phyloP scores from a whole-genome alignment of 345 rosid species.

The Aurinia saxatilis region DNA sequence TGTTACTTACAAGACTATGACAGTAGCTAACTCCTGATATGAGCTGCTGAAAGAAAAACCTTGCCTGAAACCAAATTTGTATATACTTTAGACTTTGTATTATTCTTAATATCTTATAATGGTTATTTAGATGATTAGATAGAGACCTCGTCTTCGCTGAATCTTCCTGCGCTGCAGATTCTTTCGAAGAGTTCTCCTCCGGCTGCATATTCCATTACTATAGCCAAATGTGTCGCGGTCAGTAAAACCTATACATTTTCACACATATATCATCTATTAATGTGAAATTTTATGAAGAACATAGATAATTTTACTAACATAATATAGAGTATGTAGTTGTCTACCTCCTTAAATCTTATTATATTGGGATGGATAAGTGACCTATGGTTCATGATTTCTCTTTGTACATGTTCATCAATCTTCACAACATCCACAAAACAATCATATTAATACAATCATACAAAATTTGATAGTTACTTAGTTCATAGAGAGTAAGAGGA shows the following conservation, averaged over 20 bases:
- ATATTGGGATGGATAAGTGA: conserved; percentile 69
- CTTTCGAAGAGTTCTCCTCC: conserved; percentile 69
- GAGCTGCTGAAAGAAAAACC: conserved; percentile 76
- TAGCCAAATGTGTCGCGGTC: conserved; percentile 61
- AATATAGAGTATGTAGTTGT: background rate
- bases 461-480: background rate
- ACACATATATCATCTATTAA: background rate
- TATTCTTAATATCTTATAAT: background rate
- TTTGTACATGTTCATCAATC: conserved; percentile 67
- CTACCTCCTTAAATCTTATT: conserved; percentile 62
- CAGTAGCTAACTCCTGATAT: conserved; percentile 71
- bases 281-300: background rate
- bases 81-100: background rate
- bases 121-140: background rate
- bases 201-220: conserved; percentile 73
- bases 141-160: conserved; percentile 61
- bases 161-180: conserved; percentile 63
- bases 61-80: conserved; percentile 36
- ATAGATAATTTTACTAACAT: background rate
- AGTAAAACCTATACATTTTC: conserved; percentile 39
- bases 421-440: conserved; percentile 18
- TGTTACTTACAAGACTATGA: conserved; percentile 53
- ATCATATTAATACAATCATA: background rate
- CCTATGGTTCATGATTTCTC: conserved; percentile 77
- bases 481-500: background rate